A percentile compares a stretch with the other conserved stretches of the same genome.
Evolutionary conservation across 768 basidiomycete species (phyloP).

Genomic region (Phanerochaete sordida): DNA sequence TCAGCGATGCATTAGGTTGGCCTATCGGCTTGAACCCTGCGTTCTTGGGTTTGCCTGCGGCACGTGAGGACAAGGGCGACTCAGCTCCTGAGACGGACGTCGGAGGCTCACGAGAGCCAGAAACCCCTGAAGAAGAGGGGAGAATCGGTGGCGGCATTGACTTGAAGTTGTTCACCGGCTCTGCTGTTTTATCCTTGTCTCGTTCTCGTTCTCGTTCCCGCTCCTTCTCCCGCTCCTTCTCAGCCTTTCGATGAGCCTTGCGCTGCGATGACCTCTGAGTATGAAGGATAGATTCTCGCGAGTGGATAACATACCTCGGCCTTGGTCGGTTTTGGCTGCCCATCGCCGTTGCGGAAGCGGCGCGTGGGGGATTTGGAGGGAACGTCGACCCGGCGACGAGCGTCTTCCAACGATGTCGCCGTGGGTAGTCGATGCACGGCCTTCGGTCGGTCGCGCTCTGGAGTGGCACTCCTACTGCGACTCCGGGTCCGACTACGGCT

Average conservation of each 20-base stretch:
- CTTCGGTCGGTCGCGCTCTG: conserved; percentile 43
- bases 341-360: conserved; percentile 10
- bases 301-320: conserved; percentile 5
- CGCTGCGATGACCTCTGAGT: conserved; percentile 1
- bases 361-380: not conserved
- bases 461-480: conserved; percentile 38
- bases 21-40: conserved; percentile 69
- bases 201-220: not conserved
- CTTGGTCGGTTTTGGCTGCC: not conserved
- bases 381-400: conserved; percentile 6
- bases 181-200: not conserved
- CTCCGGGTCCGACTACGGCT: conserved; percentile 23
- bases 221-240: conserved; percentile 1
- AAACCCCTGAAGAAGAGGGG: not conserved
- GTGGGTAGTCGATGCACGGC: conserved; percentile 64
- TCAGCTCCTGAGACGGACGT: not conserved
- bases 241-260: conserved; percentile 1
- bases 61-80: not conserved
- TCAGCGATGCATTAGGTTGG: conserved; percentile 51
- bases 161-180: not conserved
- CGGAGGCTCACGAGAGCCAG: not conserved
- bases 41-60: not conserved
- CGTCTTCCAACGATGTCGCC: conserved; percentile 35
- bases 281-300: too few species aligned
- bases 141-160: conserved; percentile 9